A percentile compares a stretch with the other conserved stretches of the same genome.
Evolutionary conservation across 306 rosid genomes (phyloP).

Genomic region (Quillaja saponaria): DNA sequence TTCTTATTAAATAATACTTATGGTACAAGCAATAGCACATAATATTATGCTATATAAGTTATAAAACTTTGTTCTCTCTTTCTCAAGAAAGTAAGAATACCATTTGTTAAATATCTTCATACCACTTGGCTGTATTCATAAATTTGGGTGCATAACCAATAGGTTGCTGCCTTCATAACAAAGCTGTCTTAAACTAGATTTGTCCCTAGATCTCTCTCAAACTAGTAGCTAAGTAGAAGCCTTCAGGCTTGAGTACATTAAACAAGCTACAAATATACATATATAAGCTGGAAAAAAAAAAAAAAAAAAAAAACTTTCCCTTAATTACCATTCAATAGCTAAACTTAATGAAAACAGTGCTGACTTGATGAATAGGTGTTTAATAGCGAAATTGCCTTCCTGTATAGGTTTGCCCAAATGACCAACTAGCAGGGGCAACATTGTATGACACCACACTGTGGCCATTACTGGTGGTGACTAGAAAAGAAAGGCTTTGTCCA

Average conservation of each 20-base stretch:
- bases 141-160: no score
- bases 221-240: slow-evolving; percentile 1
- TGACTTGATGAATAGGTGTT: slow-evolving; percentile 1
- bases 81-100: background rate
- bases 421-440: slow-evolving; percentile 68
- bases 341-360: background rate
- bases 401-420: slow-evolving; percentile 72
- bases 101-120: slow-evolving; percentile 1
- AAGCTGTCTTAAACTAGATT: background rate
- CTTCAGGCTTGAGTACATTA: background rate
- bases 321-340: background rate
- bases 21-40: no score
- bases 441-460: slow-evolving; percentile 54
- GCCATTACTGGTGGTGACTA: slow-evolving; percentile 67
- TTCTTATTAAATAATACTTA: no score
- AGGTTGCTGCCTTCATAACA: slow-evolving; percentile 9
- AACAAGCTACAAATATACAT: background rate
- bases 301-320: slow-evolving; percentile 15
- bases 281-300: slow-evolving; percentile 8
- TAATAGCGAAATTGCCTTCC: slow-evolving; percentile 66
- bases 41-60: no score
- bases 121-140: background rate
- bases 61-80: slow-evolving; percentile 1
- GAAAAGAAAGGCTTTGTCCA: slow-evolving; percentile 76
- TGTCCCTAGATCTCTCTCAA: background rate